Evolutionary conservation across 2,329 filamentous ascomycete genomes (phyloP), one percentile per base, ranked within the genome.

Genomic region (Zopfia rhizophila): DNA sequence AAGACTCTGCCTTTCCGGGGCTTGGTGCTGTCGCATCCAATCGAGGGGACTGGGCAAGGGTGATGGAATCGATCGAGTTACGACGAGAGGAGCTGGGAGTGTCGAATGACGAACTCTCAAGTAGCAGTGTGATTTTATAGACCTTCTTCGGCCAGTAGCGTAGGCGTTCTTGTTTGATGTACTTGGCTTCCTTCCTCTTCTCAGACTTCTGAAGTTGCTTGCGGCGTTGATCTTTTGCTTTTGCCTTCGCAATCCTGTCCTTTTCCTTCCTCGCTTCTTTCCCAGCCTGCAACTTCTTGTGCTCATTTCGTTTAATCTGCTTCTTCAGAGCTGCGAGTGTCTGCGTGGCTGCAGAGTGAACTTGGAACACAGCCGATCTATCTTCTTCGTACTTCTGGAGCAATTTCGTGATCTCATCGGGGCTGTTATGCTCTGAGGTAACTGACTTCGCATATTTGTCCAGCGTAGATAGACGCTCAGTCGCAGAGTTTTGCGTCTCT

Each of bases 121-220:
- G 53, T 16, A 65, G 61, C 17, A 76, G 50, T 6, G 66, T 57
- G 16, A 77, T 60, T 30, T 69, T 61, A 5, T 70, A 67, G 1
- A 74, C 64, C 13, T 63, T 62, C 38, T 55, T 53, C 8, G 72
- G 64, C 61, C 68, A 75, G 42, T 76, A 77, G 33, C 51, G 55
- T 14, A 58, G 44, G 17, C 65, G 55, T 48, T 77, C 75, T 4
- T 59, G 43, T 25, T 57, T 63, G 17, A 60, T 37, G 13, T 61
- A 57, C 46, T 55, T 55, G 29, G 60, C 59, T 23, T 61, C 48
- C 30, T 52, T 63, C 30, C 54, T 59, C 44, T 63, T 65, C 33
- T 46, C 56, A 14, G 22, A 24, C 37, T 51, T 54, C 21, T 50
- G 45, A 5, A 37, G 29, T 12, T 37, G 47, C 48, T 53, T 64